Evolutionary conservation across 495 filamentous ascomycete genomes (phyloP), one percentile per base, ranked within the genome.

Genomic region (Annulohypoxylon nitens): DNA sequence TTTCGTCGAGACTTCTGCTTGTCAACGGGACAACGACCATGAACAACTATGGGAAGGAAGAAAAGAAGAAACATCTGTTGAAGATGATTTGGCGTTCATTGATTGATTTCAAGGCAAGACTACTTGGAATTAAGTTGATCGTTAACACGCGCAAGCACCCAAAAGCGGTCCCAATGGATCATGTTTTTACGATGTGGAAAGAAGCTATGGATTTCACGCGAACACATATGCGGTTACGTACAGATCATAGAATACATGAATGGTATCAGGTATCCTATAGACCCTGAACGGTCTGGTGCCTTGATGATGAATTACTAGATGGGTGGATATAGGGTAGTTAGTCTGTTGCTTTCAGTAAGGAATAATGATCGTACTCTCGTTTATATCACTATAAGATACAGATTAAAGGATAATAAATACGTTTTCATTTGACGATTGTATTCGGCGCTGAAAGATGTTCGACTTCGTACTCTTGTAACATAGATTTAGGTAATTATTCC

Each of bases 161-260:
- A 78, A 79, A 75, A 77, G 68, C 51, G 72, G 61, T 67, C 67
- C n/a, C 59, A 63, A 77, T 68, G 67, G 75, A 73, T 75, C 71
- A 75, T 75, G 66, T 74, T 76, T 70, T 77, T 75, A 79, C 70
- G 77, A 79, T 68, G 53, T 72, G 71, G 64, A 45, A 70, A 78
- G 67, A 75, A 70, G 69, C 70, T 75, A 75, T 41, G 72, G 72
- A 75, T 75, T 70, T 74, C 57, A 75, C 67, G 72, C 57, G 62
- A 62, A 70, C 51, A 71, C 45, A 69, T 33, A 75, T 75, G 67
- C 63, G 67, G 57, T 68, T 64, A 75, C 72, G 64, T 71, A 71
- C 70, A 73, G 73, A 71, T 71, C 76, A 77, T 78, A 77, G 75
- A 78, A 64, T 69, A 74, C 61, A 69, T 67, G 54, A 68, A 67